These are phyloP conservation scores for Globisporangium cederbergense DNA, from an alignment of 352 stramenopile species.

Conservation along the genomic window DNA sequence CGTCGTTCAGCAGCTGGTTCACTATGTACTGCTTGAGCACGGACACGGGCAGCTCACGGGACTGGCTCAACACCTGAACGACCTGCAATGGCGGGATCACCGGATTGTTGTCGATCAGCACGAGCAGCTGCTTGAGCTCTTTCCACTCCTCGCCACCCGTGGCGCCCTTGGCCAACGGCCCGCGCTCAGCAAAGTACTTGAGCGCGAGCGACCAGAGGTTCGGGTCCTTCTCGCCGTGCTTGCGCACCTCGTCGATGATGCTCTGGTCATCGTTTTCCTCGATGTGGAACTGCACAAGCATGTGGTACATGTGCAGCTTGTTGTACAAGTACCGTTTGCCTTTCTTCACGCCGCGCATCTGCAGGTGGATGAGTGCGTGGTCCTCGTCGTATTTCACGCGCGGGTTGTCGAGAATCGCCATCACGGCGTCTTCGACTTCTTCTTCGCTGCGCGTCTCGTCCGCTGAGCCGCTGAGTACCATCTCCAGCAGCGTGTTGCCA, in stretches of 20 bases:
- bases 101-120: conserved; percentile 74
- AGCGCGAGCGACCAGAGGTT: conserved; percentile 89
- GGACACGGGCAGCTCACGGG: conserved; percentile 71
- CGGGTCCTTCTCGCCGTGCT: conserved; percentile 85
- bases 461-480: conserved; percentile 79
- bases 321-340: conserved; percentile 94
- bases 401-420: conserved; percentile 89
- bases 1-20: conserved; percentile 73
- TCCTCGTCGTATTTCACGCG: conserved; percentile 90
- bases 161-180: conserved; percentile 62
- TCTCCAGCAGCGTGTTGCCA: conserved; percentile 87
- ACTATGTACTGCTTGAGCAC: conserved; percentile 87
- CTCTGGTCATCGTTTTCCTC: conserved; percentile 89
- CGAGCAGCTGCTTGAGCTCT: conserved; percentile 74
- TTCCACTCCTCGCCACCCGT: conserved; percentile 69
- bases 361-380: conserved; percentile 91
- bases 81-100: conserved; percentile 84
- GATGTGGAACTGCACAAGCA: conserved; percentile 93
- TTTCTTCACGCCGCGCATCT: conserved; percentile 91
- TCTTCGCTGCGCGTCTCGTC: conserved; percentile 35
- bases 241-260: conserved; percentile 88
- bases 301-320: conserved; percentile 93
- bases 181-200: conserved; percentile 87
- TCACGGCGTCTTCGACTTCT: conserved; percentile 78
- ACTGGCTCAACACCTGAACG: conserved; percentile 83